These are phyloP conservation scores for Gossypium lobatum DNA, from an alignment of 441 rosid species.

Conservation along the genomic window DNA sequence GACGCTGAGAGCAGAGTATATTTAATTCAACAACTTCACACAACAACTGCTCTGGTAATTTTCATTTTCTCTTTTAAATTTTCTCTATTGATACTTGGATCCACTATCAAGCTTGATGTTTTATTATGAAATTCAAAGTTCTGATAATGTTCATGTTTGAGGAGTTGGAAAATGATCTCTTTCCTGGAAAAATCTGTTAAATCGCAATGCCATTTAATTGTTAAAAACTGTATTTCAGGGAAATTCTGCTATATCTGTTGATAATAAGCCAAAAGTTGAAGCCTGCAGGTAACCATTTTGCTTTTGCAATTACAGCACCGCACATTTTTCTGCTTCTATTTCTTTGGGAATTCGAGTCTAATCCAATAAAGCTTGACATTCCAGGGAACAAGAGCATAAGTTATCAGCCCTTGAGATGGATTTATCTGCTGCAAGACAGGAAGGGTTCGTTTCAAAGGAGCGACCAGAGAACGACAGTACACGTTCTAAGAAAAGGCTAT, in stretches of 20 bases:
- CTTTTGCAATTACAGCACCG: neutral
- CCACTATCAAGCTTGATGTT: neutral
- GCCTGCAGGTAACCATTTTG: slow-evolving; percentile 43
- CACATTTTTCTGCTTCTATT: neutral
- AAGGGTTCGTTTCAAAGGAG: slow-evolving; percentile 45
- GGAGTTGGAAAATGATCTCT: neutral
- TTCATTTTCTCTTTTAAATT: neutral
- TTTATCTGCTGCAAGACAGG: slow-evolving; percentile 44
- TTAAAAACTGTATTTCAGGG: slow-evolving; percentile 28
- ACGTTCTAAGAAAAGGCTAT: slow-evolving; percentile 35
- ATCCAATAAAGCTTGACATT: neutral
- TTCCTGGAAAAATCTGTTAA: neutral
- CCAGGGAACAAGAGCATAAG: slow-evolving; percentile 54
- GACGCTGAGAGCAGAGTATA: slow-evolving; percentile 43
- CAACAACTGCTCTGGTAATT: slow-evolving; percentile 33
- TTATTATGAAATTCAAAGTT: neutral
- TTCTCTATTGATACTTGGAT: neutral
- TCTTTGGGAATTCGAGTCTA: neutral
- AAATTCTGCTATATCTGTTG: slow-evolving; percentile 42
- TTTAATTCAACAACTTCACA: slow-evolving; percentile 39
- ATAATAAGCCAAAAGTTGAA: slow-evolving; percentile 44
- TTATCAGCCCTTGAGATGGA: slow-evolving; percentile 49
- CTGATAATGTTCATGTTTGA: neutral
- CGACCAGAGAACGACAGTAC: slow-evolving; percentile 23
- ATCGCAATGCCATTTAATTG: neutral